Percentiles rank a stretch among this genome's conserved stretches.
Evolutionary conservation across 129 eudicot genomes (phyloP).

Genomic region (Dittrichia graveolens): DNA sequence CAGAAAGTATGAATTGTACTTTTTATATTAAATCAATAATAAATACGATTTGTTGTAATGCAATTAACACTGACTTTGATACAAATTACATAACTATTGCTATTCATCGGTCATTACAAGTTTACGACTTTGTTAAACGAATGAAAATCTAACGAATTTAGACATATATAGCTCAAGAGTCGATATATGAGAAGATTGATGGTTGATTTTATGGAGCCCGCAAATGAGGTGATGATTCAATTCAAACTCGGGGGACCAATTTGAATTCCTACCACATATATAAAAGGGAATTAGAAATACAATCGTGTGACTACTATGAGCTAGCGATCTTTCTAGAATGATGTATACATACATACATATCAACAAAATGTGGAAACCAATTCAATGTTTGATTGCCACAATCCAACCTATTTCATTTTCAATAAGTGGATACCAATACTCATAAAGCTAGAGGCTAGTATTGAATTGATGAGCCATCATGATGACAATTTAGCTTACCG

Average conservation of each 20-base stretch:
- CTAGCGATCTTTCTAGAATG: conserved; percentile 14
- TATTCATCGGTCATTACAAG: too few relatives aligned
- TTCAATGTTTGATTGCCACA: background rate
- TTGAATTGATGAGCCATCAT: too few relatives aligned
- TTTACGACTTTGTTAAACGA: too few relatives aligned
- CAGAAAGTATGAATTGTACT: too few relatives aligned
- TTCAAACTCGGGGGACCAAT: background rate
- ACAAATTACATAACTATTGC: too few relatives aligned
- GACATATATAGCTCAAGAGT: background rate
- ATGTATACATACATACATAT: too few relatives aligned
- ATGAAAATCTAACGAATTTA: background rate
- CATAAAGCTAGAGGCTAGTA: too few relatives aligned
- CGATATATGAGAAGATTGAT: background rate
- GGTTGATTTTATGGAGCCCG: conserved; percentile 26
- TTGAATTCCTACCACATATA: conserved; percentile 6
- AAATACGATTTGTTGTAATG: too few relatives aligned
- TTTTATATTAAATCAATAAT: too few relatives aligned
- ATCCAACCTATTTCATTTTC: background rate
- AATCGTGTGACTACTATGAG: conserved; percentile 1
- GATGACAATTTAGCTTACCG: too few relatives aligned
- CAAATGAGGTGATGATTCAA: background rate
- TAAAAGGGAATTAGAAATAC: background rate
- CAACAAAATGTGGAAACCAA: conserved; percentile 3
- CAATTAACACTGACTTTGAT: too few relatives aligned
- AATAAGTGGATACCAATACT: background rate